Percentiles rank a stretch among this genome's conserved stretches.
Conservation (phyloP, 495 filamentous ascomycete species). For the Cercophora samala region DNA sequence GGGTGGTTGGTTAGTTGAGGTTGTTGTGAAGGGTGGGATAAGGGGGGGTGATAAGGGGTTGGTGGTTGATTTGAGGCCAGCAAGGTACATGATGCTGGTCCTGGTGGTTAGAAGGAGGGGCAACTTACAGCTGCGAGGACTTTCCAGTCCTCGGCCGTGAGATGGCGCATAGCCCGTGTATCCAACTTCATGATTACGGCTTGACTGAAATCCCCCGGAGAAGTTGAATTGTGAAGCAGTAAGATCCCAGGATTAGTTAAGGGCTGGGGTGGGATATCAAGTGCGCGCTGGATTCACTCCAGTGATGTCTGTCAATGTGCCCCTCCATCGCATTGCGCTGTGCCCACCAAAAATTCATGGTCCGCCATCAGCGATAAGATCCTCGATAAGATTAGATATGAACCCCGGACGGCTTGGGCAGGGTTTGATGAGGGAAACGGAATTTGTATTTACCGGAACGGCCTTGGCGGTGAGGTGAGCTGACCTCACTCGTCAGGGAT, state of each 20-base stretch:
- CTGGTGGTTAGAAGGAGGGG: constrained; percentile 24
- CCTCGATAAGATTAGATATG: constrained; percentile 1
- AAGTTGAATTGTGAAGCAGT: neutral
- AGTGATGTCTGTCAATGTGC: constrained; percentile 18
- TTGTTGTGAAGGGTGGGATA: constrained; percentile 31
- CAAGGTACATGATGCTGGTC: neutral
- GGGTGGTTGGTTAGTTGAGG: constrained; percentile 10
- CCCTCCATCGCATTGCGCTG: constrained; percentile 6
- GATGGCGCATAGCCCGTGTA: constrained; percentile 84
- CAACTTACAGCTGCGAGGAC: constrained; percentile 81
- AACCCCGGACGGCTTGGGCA: neutral
- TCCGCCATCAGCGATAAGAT: constrained; percentile 20
- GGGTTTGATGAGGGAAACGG: neutral
- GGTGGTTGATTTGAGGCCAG: constrained; percentile 17
- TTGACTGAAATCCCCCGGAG: neutral
- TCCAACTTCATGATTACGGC: constrained; percentile 79
- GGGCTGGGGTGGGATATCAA: neutral
- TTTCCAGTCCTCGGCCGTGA: constrained; percentile 88
- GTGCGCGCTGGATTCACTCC: constrained; percentile 24
- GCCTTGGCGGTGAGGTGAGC: constrained; percentile 1
- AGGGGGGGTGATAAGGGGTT: constrained; percentile 7
- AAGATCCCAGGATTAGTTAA: neutral
- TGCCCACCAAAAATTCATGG: constrained; percentile 28
- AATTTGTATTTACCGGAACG: constrained; percentile 5
- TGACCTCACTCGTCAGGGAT: neutral